Evolutionary conservation across 345 rosid species (phyloP), one percentile per base, ranked within the genome.

Genomic region (Gossypium stocksii): DNA sequence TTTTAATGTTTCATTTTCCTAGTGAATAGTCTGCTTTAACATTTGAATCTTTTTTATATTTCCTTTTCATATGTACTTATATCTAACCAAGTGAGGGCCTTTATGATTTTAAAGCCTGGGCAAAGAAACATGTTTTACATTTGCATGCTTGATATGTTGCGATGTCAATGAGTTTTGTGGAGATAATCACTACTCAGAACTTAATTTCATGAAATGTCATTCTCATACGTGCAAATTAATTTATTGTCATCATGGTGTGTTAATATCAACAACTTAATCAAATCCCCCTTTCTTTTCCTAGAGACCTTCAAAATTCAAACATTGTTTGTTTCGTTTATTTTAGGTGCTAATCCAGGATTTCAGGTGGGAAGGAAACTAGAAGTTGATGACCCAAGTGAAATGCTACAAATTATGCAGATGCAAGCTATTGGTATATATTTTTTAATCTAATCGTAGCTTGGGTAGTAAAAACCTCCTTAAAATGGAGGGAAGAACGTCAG

Each of bases 261-360:
- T 44, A 43, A 65, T 20, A 20, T 65, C 9, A 17, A 20, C 34
- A 58, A 71, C 25, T 58, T 66, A 49, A 57, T 57, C 43, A 23
- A 52, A 16, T 61, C 27, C 4, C 25, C 1, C 25, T 23, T 71
- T 41, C n/a, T 25, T 76, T 63, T 25, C 29, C 23, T 10, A 2
- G 34, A 45, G 49, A 43, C 12, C 46, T 64, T 48, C 8, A n/a
- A 57, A 46, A 52, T 59, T 63, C 58, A 60, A 62, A 46, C 66
- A 45, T 76, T 73, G 46, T 74, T 63, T 52, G 54, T 65, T 51
- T 82, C 45, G 23, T 76, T 17, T 51, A 71, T 82, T 71, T 70
- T 85, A 85, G 89, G 77, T 73, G 68, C 77, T 57, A 77, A 38
- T 56, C 64, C 43, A 41, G 76, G 84, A 54, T 74, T 61, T 71